phyloP scores from a whole-genome alignment of 2,329 filamentous ascomycete species.

The Tolypocladium endophyticum region DNA sequence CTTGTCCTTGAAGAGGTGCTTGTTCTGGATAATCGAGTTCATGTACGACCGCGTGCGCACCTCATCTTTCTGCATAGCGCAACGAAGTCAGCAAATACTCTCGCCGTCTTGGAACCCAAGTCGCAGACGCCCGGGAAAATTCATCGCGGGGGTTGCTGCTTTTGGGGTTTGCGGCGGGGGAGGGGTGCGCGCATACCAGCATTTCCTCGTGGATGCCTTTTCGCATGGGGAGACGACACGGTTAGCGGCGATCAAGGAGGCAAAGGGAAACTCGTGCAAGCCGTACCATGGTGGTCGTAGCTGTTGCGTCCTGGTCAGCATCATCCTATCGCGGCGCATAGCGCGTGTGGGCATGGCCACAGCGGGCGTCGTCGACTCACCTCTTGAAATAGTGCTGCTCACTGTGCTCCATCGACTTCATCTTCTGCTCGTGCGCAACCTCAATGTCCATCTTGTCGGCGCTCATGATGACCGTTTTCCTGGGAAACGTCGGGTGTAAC shows the following conservation, averaged over 20 bases:
- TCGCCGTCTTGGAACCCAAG: not conserved
- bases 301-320: constrained; percentile 41
- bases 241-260: constrained; percentile 16
- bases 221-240: not conserved
- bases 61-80: constrained; percentile 72
- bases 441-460: constrained; percentile 48
- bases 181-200: constrained; percentile 57
- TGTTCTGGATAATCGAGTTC: constrained; percentile 95
- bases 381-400: constrained; percentile 99
- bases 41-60: constrained; percentile 94
- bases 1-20: constrained; percentile 76
- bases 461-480: constrained; percentile 26
- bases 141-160: constrained; percentile 2
- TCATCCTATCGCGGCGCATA: not conserved
- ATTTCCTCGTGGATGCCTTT: constrained; percentile 94
- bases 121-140: not conserved
- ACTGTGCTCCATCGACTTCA: constrained; percentile 75
- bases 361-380: constrained; percentile 32
- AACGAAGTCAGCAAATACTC: constrained; percentile 9
- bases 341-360: not conserved
- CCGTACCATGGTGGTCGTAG: constrained; percentile 92
- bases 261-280: constrained; percentile 1
- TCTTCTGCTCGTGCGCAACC: constrained; percentile 48
- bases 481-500: not conserved
- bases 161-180: not conserved